Base-by-base conservation (phyloP, 1,139 yeast genomes). In the Pichia sp. region DNA sequence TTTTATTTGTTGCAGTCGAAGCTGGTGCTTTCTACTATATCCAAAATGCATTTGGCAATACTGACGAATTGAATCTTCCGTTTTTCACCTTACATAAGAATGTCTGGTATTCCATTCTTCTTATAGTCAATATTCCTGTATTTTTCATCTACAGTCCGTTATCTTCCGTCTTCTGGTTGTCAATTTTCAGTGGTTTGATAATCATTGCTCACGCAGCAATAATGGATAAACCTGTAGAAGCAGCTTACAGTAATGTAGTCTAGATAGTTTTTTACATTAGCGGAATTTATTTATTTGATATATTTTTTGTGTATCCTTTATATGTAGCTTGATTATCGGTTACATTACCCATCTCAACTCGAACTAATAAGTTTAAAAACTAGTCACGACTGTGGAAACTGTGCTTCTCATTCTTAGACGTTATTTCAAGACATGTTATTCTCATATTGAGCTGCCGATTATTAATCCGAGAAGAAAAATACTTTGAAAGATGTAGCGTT, bases 211-310 rank as follows among this genome's bases (percentile, higher is more conserved):
- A 92, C 65, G 97, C 97, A 44, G 69, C 92, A 3, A 72, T 92
- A 52, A 75, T 92, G 81, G 97, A 92, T 62, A 92, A 90, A 69
- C 98, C 98, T 27, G 84, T 90, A 54, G 97, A 92, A 68, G 82
- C 94, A 40, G 92, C 92, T 29, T 92, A 90, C 61, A 95, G 88
- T 61, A 96, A 86, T 60, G 54, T 55, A 40, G 83, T 77, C 37
- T 77, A 62, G 59, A 38, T 23, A 16, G 23, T 16, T 16, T 16
- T 16, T 16, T 16, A 16, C 23, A 16, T 16, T 16, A 16, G 23
- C 2, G 23, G 23, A 16, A 16, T 16, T 16, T 16, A 16, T 16
- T 16, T 16, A 16, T 16, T 16, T 16, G 2, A 16, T 16, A 16
- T 16, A 16, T 16, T 16, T 16, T 16, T 16, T 16, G 23, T 16